Conservation (phyloP, 345 rosid species). For the Dimocarpus longan region DNA sequence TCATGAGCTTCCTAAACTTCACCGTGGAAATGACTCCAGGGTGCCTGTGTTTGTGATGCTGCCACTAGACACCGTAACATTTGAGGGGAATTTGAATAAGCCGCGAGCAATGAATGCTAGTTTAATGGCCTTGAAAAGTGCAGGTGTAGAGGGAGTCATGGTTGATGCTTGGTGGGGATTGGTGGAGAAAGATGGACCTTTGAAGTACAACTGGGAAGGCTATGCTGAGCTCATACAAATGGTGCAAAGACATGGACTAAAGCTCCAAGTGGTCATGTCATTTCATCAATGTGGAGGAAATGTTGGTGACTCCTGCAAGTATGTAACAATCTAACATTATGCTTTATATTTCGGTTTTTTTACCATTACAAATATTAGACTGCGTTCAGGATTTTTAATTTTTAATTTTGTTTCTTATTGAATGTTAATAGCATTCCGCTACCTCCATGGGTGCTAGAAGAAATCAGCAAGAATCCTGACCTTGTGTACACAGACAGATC, state of each 20-base stretch:
- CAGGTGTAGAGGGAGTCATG: constrained; percentile 96
- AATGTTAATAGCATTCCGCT: constrained; percentile 66
- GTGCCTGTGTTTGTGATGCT: constrained; percentile 95
- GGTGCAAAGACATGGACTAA: constrained; percentile 84
- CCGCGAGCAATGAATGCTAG: constrained; percentile 89
- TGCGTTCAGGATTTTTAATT: too few species aligned
- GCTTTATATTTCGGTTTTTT: not conserved
- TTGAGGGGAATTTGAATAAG: constrained; percentile 72
- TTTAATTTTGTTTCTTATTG: constrained; percentile 9
- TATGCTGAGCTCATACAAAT: constrained; percentile 84
- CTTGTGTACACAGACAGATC: constrained; percentile 91
- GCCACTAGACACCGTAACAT: constrained; percentile 78
- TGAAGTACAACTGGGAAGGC: constrained; percentile 93
- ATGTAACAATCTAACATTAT: constrained; percentile 6
- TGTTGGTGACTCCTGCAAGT: constrained; percentile 99
- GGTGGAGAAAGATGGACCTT: constrained; percentile 96
- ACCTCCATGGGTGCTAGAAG: constrained; percentile 99
- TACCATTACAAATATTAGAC: too few species aligned
- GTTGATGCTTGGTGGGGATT: constrained; percentile 99
- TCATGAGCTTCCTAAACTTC: constrained; percentile 51
- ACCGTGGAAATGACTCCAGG: constrained; percentile 36
- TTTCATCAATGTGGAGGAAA: constrained; percentile 99
- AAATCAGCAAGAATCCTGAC: constrained; percentile 84
- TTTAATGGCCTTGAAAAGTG: constrained; percentile 90
- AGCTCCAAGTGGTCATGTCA: constrained; percentile 94